Base-by-base conservation (phyloP, 2,329 filamentous ascomycete genomes). In the Albifimbria verrucaria region DNA sequence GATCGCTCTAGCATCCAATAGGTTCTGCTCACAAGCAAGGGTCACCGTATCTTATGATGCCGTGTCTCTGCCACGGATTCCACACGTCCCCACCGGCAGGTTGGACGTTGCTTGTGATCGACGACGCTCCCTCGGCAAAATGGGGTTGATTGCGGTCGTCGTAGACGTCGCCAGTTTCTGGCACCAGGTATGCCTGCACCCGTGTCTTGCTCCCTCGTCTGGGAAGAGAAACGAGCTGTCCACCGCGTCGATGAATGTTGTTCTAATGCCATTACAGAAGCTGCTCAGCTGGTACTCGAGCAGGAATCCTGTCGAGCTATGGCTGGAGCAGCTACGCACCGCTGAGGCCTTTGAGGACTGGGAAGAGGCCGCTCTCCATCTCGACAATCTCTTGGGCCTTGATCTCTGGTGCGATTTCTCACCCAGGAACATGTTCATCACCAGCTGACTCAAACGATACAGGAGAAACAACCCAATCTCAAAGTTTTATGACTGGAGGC, bases 381-480 rank as follows among this genome's bases (percentile, higher is more conserved):
- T 96, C n/a, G 92, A 96, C 69, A 87, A 88, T 62, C 76, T 90
- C 18, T 78, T 92, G n/a, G 87, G 87, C 42, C 83, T 92, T 60
- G 90, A 95, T 71, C 70, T 92, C 56, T 96, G 90, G 90, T 89
- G 74, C 54, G 71, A 58, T n/a, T n/a, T 25, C 7, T 18, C 10
- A n/a, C 21, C 12, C 17, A 26, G 23, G 44, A 17, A 39, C 10
- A 26, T 4, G 25, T 24, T 46, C 24, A 28, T 49, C 25, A 36
- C 39, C n/a, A 12, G 36, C 15, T 9, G 15, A 11, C 22, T 36
- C 56, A 65, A 52, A 65, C 50, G 49, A 17, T 12, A 45, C 60
- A 91, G 89, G 89, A 88, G 92, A 53, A 88, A 92, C 63, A 90
- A 92, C 63, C 85, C 89, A 6, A 86, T 85, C 10, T 92, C 87